These are phyloP conservation scores for Ramularia collo-cygni DNA, from an alignment of 2,329 filamentous ascomycete genomes.

Conservation along the genomic window DNA sequence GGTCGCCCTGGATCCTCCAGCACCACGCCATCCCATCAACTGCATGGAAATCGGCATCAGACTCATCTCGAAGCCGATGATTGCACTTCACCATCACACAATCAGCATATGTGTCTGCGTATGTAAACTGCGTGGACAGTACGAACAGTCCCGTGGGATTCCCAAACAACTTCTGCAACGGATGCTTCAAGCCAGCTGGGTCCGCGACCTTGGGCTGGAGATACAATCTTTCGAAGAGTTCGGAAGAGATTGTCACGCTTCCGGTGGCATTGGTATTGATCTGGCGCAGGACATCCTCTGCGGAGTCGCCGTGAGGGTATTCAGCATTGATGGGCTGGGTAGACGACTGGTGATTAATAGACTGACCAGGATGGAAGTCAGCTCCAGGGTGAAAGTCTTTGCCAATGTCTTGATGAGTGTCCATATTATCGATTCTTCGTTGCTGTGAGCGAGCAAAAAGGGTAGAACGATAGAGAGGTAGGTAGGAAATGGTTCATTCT, in stretches of 20 bases:
- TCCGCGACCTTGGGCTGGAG: constrained; percentile 15
- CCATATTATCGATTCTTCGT: too few relatives aligned
- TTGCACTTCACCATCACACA: constrained; percentile 2
- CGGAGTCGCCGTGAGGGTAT: constrained; percentile 7
- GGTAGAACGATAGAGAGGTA: too few relatives aligned
- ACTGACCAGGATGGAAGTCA: too few relatives aligned
- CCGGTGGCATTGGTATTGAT: constrained; percentile 17
- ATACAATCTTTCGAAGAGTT: constrained; percentile 19
- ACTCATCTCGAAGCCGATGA: constrained; percentile 19
- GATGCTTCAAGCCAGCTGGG: constrained; percentile 14
- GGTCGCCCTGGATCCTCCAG: constrained; percentile 8
- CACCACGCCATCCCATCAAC: constrained; percentile 18
- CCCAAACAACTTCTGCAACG: constrained; percentile 17
- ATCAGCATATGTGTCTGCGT: not conserved
- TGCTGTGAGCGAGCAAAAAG: too few relatives aligned
- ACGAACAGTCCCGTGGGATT: constrained; percentile 17
- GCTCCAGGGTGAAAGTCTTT: too few relatives aligned
- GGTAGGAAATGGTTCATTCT: too few relatives aligned
- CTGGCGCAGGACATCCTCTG: constrained; percentile 11
- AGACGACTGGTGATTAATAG: too few relatives aligned
- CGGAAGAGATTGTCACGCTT: constrained; percentile 18
- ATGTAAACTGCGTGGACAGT: not conserved
- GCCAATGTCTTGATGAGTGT: too few relatives aligned
- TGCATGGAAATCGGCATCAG: constrained; percentile 19
- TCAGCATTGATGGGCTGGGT: constrained; percentile 10